Base-by-base conservation (phyloP, 108 stramenopile species). In the Fragilaria radians region DNA sequence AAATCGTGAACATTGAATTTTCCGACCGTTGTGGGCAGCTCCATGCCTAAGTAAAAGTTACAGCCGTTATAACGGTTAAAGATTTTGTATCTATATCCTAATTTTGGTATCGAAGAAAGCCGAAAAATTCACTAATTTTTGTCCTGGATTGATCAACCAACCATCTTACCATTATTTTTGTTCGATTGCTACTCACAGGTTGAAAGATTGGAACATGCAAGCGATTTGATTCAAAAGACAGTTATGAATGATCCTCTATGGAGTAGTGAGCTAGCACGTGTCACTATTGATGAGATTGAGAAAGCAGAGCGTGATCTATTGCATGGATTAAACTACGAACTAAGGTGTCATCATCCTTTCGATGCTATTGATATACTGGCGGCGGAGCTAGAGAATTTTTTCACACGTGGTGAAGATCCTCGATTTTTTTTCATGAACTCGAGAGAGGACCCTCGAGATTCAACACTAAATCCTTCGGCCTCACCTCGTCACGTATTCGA, bases 261-360 rank as follows among this genome's bases (percentile, higher is more conserved):
- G 25, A 42, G 62, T 52, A 61, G 74, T 46, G 73, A 79, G 49
- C 53, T 79, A 14, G 31, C 49, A 52, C 34, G 48, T 32, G 78
- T 79, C 11, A 46, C 65, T 28, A 48, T 74, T 33, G 57, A 49
- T 11, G 73, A 79, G 51, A 79, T 79, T 36, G 73, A 79, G 49
- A 63, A 56, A 14, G 65, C 66, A 1, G 78, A 79, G 60, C 48
- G 65, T 24, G 31, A 48, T 28, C 78, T 79, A 18, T 46, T 79
- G 53, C 59, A 60, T 26, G 78, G 78, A 36, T 52, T 70, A 19
- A 76, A 79, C 55, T 79, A 74, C 32, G 46, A 76, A n/a, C 62
- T 74, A n/a, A 63, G 68, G 14, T 71, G 70, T 47, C 73, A 74
- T 51, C 78, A 79, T 48, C 69, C 78, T 4, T 68, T 63, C 54